These are phyloP conservation scores for Calonectria crousiana DNA, from an alignment of 2,329 filamentous ascomycete genomes.

Conservation along the genomic window DNA sequence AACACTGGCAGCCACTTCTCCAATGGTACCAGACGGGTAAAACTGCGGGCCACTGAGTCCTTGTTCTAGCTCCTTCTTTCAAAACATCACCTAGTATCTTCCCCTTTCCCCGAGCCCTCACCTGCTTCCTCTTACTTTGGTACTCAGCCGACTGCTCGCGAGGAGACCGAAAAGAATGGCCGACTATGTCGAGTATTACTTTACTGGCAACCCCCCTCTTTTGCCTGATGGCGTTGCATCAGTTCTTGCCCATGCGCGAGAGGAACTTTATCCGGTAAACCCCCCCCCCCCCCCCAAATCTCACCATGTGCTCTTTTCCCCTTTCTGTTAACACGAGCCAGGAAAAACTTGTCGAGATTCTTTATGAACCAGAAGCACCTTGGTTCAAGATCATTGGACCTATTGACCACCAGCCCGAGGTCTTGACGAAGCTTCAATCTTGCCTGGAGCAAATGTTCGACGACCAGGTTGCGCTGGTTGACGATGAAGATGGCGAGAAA, in stretches of 20 bases:
- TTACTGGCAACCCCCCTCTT: constrained; percentile 51
- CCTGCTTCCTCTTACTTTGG: background rate
- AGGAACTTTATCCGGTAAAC: constrained; percentile 29
- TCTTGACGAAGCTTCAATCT: constrained; percentile 35
- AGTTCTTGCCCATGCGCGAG: constrained; percentile 34
- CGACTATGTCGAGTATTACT: constrained; percentile 48
- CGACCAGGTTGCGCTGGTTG: constrained; percentile 30
- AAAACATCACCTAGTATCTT: background rate
- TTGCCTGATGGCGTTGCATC: constrained; percentile 45
- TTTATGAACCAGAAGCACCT: constrained; percentile 51
- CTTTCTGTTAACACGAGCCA: background rate
- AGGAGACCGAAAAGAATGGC: constrained; percentile 28
- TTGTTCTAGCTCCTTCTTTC: background rate
- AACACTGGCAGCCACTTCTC: constrained; percentile 7
- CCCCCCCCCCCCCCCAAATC: background rate
- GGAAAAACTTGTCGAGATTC: constrained; percentile 44
- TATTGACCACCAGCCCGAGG: constrained; percentile 11
- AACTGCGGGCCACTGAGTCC: background rate
- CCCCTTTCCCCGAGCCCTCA: background rate
- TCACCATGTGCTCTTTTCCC: background rate
- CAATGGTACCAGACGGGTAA: background rate
- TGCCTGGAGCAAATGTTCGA: constrained; percentile 37
- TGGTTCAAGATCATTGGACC: constrained; percentile 51
- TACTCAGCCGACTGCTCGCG: background rate
- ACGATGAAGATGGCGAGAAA: constrained; percentile 8